phyloP scores from a whole-genome alignment of 306 rosid species.

The Begonia masoniana region DNA sequence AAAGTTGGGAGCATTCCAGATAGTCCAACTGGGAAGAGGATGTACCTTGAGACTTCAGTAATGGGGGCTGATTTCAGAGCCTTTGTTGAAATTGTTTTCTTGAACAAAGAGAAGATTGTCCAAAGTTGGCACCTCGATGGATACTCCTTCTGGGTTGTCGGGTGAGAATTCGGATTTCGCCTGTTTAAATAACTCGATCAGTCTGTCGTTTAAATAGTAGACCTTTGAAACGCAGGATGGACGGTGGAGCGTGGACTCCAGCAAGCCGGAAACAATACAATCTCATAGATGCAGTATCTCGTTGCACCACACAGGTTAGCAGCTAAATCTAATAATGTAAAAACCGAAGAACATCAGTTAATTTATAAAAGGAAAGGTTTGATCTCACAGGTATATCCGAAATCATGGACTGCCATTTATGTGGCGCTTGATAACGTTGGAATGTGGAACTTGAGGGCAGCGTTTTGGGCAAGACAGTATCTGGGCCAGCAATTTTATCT shows the following conservation, averaged over 20 bases:
- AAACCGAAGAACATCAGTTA: no score
- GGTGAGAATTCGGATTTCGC: slow-evolving; percentile 23
- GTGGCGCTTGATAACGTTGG: slow-evolving; percentile 82
- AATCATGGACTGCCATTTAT: slow-evolving; percentile 91
- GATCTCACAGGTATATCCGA: slow-evolving; percentile 61
- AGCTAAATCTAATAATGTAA: no score
- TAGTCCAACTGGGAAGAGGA: slow-evolving; percentile 27
- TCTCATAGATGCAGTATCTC: slow-evolving; percentile 67
- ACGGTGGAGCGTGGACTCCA: slow-evolving; percentile 73
- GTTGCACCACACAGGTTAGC: slow-evolving; percentile 73
- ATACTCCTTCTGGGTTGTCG: slow-evolving; percentile 87
- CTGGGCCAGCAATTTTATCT: slow-evolving; percentile 86
- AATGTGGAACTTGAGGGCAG: slow-evolving; percentile 81
- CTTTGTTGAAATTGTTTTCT: slow-evolving; percentile 72
- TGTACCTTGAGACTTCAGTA: slow-evolving; percentile 75
- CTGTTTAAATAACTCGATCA: neutral
- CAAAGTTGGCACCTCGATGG: slow-evolving; percentile 91
- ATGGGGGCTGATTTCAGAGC: slow-evolving; percentile 76
- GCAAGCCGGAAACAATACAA: slow-evolving; percentile 58
- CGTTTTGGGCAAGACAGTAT: slow-evolving; percentile 82
- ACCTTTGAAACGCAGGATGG: slow-evolving; percentile 49
- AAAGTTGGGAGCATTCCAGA: slow-evolving; percentile 66
- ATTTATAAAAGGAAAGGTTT: no score
- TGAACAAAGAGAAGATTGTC: slow-evolving; percentile 51
- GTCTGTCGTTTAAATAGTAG: no score